phyloP scores from a whole-genome alignment of 768 basidiomycete species.

The Suillus subluteus region DNA sequence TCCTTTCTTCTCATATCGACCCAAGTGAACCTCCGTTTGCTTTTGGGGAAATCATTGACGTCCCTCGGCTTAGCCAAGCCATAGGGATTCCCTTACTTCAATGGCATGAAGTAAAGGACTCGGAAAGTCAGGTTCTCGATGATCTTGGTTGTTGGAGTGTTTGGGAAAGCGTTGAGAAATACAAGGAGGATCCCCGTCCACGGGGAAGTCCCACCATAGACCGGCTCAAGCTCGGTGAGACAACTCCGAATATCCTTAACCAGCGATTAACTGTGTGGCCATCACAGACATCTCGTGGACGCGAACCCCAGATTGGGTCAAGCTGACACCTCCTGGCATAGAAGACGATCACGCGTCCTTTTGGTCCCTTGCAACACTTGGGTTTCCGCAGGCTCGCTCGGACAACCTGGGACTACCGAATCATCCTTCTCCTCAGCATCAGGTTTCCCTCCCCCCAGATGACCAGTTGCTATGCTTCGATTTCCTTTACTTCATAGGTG shows the following conservation, averaged over 20 bases:
- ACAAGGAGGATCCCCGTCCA: constrained; percentile 18
- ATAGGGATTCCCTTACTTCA: constrained; percentile 56
- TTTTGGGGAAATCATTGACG: constrained; percentile 65
- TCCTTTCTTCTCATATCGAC: constrained; percentile 61
- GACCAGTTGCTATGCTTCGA: constrained; percentile 31
- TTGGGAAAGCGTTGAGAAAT: constrained; percentile 24
- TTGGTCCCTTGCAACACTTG: constrained; percentile 29
- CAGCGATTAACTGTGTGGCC: constrained; percentile 44
- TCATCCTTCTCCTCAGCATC: constrained; percentile 23
- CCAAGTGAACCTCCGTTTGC: constrained; percentile 50
- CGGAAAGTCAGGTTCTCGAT: constrained; percentile 37
- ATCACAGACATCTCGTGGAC: constrained; percentile 37
- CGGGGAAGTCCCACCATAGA: constrained; percentile 12
- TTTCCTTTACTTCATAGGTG: constrained; percentile 31
- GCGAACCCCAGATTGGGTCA: constrained; percentile 26
- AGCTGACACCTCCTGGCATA: constrained; percentile 19
- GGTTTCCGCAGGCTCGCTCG: constrained; percentile 23
- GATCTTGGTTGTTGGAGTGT: constrained; percentile 30
- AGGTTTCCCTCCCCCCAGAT: constrained; percentile 23
- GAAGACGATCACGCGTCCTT: constrained; percentile 26
- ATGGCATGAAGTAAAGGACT: constrained; percentile 65
- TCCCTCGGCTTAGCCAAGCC: constrained; percentile 49
- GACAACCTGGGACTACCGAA: constrained; percentile 12
- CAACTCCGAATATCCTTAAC: neutral
- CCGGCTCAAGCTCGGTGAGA: constrained; percentile 17